Evolutionary conservation across 2,329 filamentous ascomycete genomes (phyloP), one percentile per base, ranked within the genome.

Genomic region (Xylariomycetidae sp.): DNA sequence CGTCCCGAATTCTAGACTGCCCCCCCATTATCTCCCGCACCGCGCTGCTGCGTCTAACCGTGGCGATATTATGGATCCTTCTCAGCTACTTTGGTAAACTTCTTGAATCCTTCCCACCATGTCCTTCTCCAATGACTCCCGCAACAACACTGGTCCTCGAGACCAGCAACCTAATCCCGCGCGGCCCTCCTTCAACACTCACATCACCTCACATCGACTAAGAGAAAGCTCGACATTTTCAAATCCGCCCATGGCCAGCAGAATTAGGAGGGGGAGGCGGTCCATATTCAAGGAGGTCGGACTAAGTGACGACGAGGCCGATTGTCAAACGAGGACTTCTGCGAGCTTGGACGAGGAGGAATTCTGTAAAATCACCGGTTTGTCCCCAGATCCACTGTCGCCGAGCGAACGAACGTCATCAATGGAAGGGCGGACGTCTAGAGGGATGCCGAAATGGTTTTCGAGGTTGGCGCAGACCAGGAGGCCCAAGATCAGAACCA

Each of bases 281-380:
- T 74, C 71, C 15, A 57, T 74, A 36, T 76, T 76, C 44, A 71
- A 59, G 46, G 72, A 76, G 51, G 50, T 67, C 25, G 72, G 70
- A 4, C 47, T 74, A 14, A 56, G 62, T 30, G 58, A 63, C 26
- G 61, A 61, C 19, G 38, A 46, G 16, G 46, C 50, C 22, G 41
- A 45, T 17, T 30, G 34, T 10, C 48, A 34, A 38, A 35, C 45
- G 17, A 33, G 43, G 14, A 9, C 57, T 13, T 32, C 37, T 5
- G 38, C 44, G 18, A 31, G 49, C 31, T 37, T 34, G 33, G 48
- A 56, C 42, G 56, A 62, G 25, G 57, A 51, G 36, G 51, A 57
- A 10, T 54, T 54, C 29, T 45, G 47, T 20, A 50, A 58, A 31
- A 51, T 50, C 14, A 53, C 54, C 6, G 53, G 47, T 16, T 35